Percentiles rank a stretch among this genome's conserved stretches.
Conservation (phyloP, 495 filamentous ascomycete genomes). For the Penicillium steckii region DNA sequence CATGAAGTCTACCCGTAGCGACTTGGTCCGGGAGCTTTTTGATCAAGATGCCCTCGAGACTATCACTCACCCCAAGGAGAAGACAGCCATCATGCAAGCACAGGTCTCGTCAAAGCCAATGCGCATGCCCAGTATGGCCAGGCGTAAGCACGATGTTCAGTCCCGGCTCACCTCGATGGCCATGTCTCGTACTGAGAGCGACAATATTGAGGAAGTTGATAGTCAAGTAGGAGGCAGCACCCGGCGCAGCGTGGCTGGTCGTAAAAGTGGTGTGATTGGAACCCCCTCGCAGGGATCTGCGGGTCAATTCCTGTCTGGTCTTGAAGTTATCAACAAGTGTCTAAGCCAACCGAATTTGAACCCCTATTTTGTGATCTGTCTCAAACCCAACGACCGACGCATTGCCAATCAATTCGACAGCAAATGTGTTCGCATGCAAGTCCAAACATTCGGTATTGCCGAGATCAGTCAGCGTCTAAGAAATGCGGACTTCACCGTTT, state of each 20-base stretch:
- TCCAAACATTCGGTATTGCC: constrained; percentile 94
- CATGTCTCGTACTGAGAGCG: constrained; percentile 34
- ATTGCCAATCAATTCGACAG: constrained; percentile 99
- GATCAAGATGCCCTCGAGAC: constrained; percentile 91
- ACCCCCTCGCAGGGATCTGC: constrained; percentile 78
- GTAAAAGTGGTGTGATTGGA: constrained; percentile 42
- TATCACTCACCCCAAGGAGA: constrained; percentile 86
- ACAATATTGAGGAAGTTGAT: constrained; percentile 56
- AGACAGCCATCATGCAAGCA: constrained; percentile 89
- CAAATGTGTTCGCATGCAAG: constrained; percentile 92
- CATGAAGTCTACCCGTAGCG: constrained; percentile 80
- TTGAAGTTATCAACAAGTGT: constrained; percentile 85
- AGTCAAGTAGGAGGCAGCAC: constrained; percentile 42
- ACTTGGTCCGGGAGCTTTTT: constrained; percentile 86
- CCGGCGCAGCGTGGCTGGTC: constrained; percentile 26
- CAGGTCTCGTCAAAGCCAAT: constrained; percentile 92
- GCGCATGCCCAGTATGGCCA: constrained; percentile 89
- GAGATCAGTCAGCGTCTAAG: constrained; percentile 92
- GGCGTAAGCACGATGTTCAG: constrained; percentile 58
- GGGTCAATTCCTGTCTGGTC: constrained; percentile 83
- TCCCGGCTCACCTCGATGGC: constrained; percentile 25
- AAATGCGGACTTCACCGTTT: constrained; percentile 92
- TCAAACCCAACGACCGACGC: constrained; percentile 95
- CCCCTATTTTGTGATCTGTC: constrained; percentile 92
- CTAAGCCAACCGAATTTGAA: constrained; percentile 80